Evolutionary conservation across 176 grass and related monocot species (phyloP).

Genomic region (Panicum miliaceum): DNA sequence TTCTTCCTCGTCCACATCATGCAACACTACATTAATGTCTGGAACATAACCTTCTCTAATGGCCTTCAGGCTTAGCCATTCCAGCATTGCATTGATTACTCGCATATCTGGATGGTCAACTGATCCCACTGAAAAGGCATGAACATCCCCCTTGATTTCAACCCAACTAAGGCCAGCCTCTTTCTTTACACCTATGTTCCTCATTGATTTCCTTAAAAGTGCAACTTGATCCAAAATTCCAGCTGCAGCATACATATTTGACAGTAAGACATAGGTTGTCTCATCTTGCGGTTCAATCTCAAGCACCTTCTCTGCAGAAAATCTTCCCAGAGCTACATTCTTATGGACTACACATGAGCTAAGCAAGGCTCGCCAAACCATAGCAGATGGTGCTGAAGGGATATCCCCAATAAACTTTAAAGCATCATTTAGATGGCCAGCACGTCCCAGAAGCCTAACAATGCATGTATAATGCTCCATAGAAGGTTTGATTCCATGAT

Average conservation of each 20-base stretch:
- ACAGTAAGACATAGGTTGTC: slow-evolving; percentile 60
- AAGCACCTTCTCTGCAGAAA: slow-evolving; percentile 59
- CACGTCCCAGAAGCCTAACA: slow-evolving; percentile 57
- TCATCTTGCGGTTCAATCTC: slow-evolving; percentile 54
- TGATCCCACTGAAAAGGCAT: slow-evolving; percentile 54
- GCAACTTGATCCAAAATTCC: slow-evolving; percentile 57
- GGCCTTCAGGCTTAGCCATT: slow-evolving; percentile 50
- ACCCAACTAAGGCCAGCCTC: slow-evolving; percentile 57
- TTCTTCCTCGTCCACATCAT: slow-evolving; percentile 48
- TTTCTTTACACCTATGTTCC: slow-evolving; percentile 58
- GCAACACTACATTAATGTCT: slow-evolving; percentile 50
- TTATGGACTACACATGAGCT: slow-evolving; percentile 60
- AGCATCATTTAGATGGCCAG: slow-evolving; percentile 49
- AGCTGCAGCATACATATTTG: slow-evolving; percentile 66
- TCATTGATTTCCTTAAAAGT: slow-evolving; percentile 59
- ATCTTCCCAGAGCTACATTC: slow-evolving; percentile 50
- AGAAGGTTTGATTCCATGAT: slow-evolving; percentile 47
- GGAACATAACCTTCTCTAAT: slow-evolving; percentile 50
- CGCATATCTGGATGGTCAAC: slow-evolving; percentile 59
- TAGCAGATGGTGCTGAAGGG: slow-evolving; percentile 50
- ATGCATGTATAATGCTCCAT: slow-evolving; percentile 64
- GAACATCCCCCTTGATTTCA: slow-evolving; percentile 56
- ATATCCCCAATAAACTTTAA: slow-evolving; percentile 54
- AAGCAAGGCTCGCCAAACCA: slow-evolving; percentile 61
- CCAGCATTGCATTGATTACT: slow-evolving; percentile 56